These are phyloP conservation scores for Yamadazyma siamensis DNA, from an alignment of 1,139 yeast genomes.

Conservation along the genomic window DNA sequence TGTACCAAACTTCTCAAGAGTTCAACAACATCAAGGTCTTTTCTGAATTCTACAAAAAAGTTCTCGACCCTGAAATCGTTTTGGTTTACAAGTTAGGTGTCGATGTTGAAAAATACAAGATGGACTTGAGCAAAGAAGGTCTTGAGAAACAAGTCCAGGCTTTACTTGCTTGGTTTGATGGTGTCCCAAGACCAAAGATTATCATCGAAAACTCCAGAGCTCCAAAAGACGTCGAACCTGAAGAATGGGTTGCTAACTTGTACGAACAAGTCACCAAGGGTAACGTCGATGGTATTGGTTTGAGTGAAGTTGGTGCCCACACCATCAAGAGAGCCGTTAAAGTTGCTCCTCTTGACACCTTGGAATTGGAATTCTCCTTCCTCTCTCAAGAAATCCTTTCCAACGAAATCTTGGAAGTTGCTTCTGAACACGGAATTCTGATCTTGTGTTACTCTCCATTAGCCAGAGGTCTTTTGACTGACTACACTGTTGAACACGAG, in stretches of 20 bases:
- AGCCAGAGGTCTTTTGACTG: conserved; percentile 72
- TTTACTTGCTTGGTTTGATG: background rate
- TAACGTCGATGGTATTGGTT: conserved; percentile 58
- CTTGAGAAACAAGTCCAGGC: conserved; percentile 30
- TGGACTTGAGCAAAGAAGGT: conserved; percentile 47
- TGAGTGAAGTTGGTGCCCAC: conserved; percentile 64
- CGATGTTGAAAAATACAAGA: conserved; percentile 27
- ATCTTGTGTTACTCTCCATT: conserved; percentile 78
- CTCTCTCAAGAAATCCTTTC: conserved; percentile 53
- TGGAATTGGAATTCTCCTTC: conserved; percentile 73
- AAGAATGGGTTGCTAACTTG: conserved; percentile 47
- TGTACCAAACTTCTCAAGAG: conserved; percentile 49
- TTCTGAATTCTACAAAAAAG: conserved; percentile 3
- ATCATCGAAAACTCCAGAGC: conserved; percentile 70
- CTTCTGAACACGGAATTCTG: conserved; percentile 44
- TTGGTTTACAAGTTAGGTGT: conserved; percentile 50
- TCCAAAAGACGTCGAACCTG: conserved; percentile 45
- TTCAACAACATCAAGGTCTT: conserved; percentile 5
- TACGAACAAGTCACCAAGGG: conserved; percentile 52
- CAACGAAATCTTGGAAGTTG: conserved; percentile 59
- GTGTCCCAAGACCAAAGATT: conserved; percentile 32
- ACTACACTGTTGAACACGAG: conserved; percentile 43
- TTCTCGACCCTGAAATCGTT: conserved; percentile 32
- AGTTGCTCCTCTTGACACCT: conserved; percentile 53
- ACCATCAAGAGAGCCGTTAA: conserved; percentile 53